phyloP scores from a whole-genome alignment of 257 asterid species.

The Perilla frutescens region DNA sequence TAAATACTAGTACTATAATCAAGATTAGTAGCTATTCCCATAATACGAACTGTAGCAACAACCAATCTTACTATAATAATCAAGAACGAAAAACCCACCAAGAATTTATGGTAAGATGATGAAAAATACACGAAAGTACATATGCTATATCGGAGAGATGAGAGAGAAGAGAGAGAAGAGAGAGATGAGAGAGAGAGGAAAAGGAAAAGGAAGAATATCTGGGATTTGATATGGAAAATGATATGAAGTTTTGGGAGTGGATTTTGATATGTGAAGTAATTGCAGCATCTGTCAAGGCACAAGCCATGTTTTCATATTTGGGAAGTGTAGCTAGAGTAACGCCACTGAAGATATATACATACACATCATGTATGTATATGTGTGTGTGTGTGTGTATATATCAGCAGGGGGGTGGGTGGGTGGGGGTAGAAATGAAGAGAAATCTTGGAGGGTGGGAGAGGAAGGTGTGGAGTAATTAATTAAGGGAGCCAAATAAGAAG shows the following conservation, averaged over 20 bases:
- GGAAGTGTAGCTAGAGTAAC: slow-evolving; percentile 45
- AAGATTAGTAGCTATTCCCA: slow-evolving; percentile 49
- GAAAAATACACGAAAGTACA: slow-evolving; percentile 1
- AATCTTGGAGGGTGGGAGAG: slow-evolving; percentile 49
- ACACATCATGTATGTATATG: neutral
- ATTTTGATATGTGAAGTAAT: slow-evolving; percentile 37
- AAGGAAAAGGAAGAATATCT: slow-evolving; percentile 32
- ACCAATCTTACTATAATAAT: slow-evolving; percentile 22
- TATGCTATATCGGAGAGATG: neutral
- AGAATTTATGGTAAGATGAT: slow-evolving; percentile 21
- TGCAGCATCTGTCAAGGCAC: slow-evolving; percentile 53
- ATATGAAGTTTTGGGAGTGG: slow-evolving; percentile 35
- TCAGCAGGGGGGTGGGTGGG: slow-evolving; percentile 11
- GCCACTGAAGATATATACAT: slow-evolving; percentile 29
- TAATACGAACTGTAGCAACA: slow-evolving; percentile 39
- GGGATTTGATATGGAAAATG: slow-evolving; percentile 46
- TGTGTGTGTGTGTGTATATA: neutral
- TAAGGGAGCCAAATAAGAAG: slow-evolving; percentile 21
- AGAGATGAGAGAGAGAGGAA: neutral
- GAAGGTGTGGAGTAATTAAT: slow-evolving; percentile 51
- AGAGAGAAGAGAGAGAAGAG: too few species aligned
- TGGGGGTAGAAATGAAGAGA: slow-evolving; percentile 43
- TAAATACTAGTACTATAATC: slow-evolving; percentile 26
- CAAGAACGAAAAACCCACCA: neutral
- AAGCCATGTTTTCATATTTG: slow-evolving; percentile 52